Evolutionary conservation across 2,329 filamentous ascomycete genomes (phyloP).

Genomic region (Aspergillus persii): DNA sequence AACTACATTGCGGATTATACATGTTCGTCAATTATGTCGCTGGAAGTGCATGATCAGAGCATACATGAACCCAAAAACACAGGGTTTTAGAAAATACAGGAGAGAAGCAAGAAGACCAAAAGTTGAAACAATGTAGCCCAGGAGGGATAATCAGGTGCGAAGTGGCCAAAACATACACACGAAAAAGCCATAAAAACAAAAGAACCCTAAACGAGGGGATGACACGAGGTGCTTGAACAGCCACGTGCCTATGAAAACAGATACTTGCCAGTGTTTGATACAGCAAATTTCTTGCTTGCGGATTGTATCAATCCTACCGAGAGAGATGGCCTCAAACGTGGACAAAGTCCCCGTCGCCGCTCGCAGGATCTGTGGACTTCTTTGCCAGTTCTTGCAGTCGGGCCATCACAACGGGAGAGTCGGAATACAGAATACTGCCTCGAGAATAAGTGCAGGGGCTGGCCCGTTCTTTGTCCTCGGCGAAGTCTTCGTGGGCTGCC

Average conservation of each 20-base stretch:
- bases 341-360: not conserved
- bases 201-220: not conserved
- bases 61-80: not conserved
- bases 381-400: conserved; percentile 41
- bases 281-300: not conserved
- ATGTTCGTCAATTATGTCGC: not conserved
- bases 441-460: conserved; percentile 47
- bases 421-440: conserved; percentile 51
- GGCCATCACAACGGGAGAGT: conserved; percentile 44
- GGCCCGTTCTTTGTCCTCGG: conserved; percentile 46
- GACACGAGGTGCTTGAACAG: not conserved
- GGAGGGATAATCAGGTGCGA: not conserved
- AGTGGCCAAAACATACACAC: not conserved
- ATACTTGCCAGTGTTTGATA: not conserved
- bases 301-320: not conserved
- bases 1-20: not conserved
- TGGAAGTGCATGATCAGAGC: not conserved
- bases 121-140: not conserved
- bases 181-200: not conserved
- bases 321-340: not conserved
- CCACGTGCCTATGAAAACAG: not conserved
- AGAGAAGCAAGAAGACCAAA: not conserved
- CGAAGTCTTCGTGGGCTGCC: conserved; percentile 49
- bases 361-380: conserved; percentile 22
- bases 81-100: not conserved